Percentiles rank a stretch among this genome's conserved stretches.
These are phyloP conservation scores for Sechiopsis laciniata DNA, from an alignment of 306 rosid genomes.

Conservation along the genomic window DNA sequence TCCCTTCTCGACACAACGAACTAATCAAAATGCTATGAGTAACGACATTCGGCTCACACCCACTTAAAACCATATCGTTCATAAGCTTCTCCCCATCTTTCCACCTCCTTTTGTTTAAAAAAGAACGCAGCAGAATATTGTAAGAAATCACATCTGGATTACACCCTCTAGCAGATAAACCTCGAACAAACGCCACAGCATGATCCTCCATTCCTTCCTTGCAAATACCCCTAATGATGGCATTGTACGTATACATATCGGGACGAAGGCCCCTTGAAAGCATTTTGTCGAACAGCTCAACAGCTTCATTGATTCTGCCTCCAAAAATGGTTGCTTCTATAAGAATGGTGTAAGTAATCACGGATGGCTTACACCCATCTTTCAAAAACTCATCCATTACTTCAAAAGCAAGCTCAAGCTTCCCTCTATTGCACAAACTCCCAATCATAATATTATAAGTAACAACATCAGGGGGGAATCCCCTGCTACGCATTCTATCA, in stretches of 20 bases:
- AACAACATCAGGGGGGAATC: slow-evolving; percentile 62
- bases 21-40: slow-evolving; percentile 62
- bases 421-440: slow-evolving; percentile 58
- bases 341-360: slow-evolving; percentile 73
- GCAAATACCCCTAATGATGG: slow-evolving; percentile 68
- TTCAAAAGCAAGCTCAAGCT: slow-evolving; percentile 46
- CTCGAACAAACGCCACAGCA: slow-evolving; percentile 50
- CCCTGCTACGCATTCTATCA: slow-evolving; percentile 61
- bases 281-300: slow-evolving; percentile 72
- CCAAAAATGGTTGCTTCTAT: slow-evolving; percentile 68
- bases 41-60: slow-evolving; percentile 59
- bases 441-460: slow-evolving; percentile 83
- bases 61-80: slow-evolving; percentile 47
- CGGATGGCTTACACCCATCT: slow-evolving; percentile 63
- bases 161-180: slow-evolving; percentile 45
- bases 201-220: slow-evolving; percentile 59
- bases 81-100: slow-evolving; percentile 53
- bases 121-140: slow-evolving; percentile 53
- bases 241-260: slow-evolving; percentile 62
- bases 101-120: slow-evolving; percentile 59
- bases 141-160: slow-evolving; percentile 59
- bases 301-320: slow-evolving; percentile 55
- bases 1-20: slow-evolving; percentile 56
- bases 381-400: slow-evolving; percentile 56
- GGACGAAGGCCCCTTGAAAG: slow-evolving; percentile 57